These are phyloP conservation scores for Colletotrichum sublineola DNA, from an alignment of 2,329 filamentous ascomycete genomes.

Conservation along the genomic window DNA sequence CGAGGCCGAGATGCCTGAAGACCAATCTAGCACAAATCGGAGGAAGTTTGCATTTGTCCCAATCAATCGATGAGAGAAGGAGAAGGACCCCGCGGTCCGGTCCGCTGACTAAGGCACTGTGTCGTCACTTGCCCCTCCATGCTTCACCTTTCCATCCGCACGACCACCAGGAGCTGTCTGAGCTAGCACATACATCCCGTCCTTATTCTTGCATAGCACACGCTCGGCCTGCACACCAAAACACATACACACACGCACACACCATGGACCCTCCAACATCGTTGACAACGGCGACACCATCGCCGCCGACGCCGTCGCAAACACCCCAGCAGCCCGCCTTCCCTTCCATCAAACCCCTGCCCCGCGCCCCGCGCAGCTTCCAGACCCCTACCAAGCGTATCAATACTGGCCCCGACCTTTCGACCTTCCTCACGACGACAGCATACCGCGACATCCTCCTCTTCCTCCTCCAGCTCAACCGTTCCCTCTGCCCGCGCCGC, in stretches of 20 bases:
- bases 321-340: conserved; percentile 17
- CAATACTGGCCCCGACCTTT: conserved; percentile 85
- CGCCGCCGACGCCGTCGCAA: not conserved
- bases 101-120: conserved; percentile 17
- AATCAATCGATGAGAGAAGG: not conserved
- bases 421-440: conserved; percentile 81
- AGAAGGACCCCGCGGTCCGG: not conserved
- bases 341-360: conserved; percentile 60
- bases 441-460: conserved; percentile 90
- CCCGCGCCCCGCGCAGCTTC: conserved; percentile 70
- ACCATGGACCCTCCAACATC: conserved; percentile 29
- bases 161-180: conserved; percentile 6
- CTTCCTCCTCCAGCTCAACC: conserved; percentile 92
- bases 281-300: not conserved
- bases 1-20: not conserved
- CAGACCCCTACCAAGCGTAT: conserved; percentile 82
- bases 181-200: conserved; percentile 2
- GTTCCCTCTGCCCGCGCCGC: conserved; percentile 82
- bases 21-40: not conserved
- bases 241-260: not conserved
- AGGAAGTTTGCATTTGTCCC: not conserved
- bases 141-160: not conserved
- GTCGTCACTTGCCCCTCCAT: conserved; percentile 22
- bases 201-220: not conserved
- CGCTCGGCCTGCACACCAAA: not conserved